Conservation (phyloP, 2,329 filamentous ascomycete genomes). For the Endoconidiophora laricicola region DNA sequence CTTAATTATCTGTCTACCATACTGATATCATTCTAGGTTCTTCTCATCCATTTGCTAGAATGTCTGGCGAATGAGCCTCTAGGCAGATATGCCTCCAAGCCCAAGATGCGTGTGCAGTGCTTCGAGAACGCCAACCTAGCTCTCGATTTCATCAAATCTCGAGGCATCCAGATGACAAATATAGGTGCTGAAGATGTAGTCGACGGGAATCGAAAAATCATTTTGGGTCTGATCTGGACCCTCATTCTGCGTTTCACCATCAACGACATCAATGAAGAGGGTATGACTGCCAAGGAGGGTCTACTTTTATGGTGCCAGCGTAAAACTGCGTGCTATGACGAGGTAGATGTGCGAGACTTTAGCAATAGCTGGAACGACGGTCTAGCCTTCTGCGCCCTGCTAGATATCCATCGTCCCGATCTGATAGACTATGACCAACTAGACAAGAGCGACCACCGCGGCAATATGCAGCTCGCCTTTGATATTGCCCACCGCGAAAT, state of each 20-base stretch:
- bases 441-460: constrained; percentile 84
- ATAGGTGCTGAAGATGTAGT: constrained; percentile 97
- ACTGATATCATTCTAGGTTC: constrained; percentile 42
- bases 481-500: constrained; percentile 94
- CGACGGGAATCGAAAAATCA: constrained; percentile 94
- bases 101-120: constrained; percentile 85
- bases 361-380: constrained; percentile 95
- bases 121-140: constrained; percentile 98
- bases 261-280: constrained; percentile 95
- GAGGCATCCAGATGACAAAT: constrained; percentile 93
- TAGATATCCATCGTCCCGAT: constrained; percentile 94
- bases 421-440: constrained; percentile 91
- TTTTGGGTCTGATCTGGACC: constrained; percentile 93
- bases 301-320: constrained; percentile 92
- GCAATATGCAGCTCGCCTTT: constrained; percentile 96
- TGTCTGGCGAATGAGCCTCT: constrained; percentile 88
- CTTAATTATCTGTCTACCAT: not conserved
- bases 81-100: constrained; percentile 89
- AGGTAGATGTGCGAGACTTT: constrained; percentile 90
- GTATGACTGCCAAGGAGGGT: constrained; percentile 93
- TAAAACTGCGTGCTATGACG: constrained; percentile 96
- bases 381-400: constrained; percentile 82
- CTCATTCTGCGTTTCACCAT: constrained; percentile 96
- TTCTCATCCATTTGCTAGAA: constrained; percentile 93
- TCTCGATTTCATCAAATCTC: constrained; percentile 78